Percentiles rank a stretch among this genome's conserved stretches.
Evolutionary conservation across 805 yeast species (phyloP).

Genomic region (Cyberlindnera mycetangii): DNA sequence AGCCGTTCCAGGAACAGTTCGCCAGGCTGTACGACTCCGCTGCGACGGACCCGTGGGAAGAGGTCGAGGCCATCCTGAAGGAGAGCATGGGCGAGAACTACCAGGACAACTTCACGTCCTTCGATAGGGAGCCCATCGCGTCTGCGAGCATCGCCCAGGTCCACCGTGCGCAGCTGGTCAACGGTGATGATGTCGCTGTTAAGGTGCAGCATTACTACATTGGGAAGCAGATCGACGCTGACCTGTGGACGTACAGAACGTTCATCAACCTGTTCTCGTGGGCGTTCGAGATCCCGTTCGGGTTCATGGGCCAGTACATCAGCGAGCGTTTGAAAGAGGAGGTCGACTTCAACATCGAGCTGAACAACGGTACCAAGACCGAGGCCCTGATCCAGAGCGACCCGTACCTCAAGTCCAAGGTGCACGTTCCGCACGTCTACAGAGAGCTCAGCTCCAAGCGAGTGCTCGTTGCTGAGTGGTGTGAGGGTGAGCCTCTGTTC

Average conservation of each 20-base stretch:
- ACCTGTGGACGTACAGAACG: slow-evolving; percentile 53
- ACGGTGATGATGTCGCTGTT: slow-evolving; percentile 56
- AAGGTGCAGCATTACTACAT: slow-evolving; percentile 68
- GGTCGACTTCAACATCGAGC: slow-evolving; percentile 57
- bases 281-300: slow-evolving; percentile 63
- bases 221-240: slow-evolving; percentile 55
- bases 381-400: slow-evolving; percentile 40
- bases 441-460: slow-evolving; percentile 43
- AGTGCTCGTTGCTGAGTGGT: slow-evolving; percentile 70
- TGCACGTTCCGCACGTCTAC: slow-evolving; percentile 56
- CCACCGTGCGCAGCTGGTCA: slow-evolving; percentile 47
- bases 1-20: slow-evolving; percentile 57
- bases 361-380: slow-evolving; percentile 46
- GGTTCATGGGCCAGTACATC: slow-evolving; percentile 53
- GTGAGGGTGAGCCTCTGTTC: slow-evolving; percentile 63
- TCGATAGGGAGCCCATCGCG: slow-evolving; percentile 63
- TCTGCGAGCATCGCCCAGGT: slow-evolving; percentile 78
- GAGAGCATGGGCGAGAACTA: slow-evolving; percentile 43
- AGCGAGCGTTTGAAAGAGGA: slow-evolving; percentile 57
- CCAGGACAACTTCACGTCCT: slow-evolving; percentile 35
- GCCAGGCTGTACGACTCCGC: slow-evolving; percentile 64
- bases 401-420: slow-evolving; percentile 35
- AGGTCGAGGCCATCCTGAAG: slow-evolving; percentile 39
- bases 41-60: slow-evolving; percentile 53
- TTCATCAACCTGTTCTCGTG: slow-evolving; percentile 52